Conservation (phyloP, 2,329 filamentous ascomycete genomes). For the Shiraia sp. region DNA sequence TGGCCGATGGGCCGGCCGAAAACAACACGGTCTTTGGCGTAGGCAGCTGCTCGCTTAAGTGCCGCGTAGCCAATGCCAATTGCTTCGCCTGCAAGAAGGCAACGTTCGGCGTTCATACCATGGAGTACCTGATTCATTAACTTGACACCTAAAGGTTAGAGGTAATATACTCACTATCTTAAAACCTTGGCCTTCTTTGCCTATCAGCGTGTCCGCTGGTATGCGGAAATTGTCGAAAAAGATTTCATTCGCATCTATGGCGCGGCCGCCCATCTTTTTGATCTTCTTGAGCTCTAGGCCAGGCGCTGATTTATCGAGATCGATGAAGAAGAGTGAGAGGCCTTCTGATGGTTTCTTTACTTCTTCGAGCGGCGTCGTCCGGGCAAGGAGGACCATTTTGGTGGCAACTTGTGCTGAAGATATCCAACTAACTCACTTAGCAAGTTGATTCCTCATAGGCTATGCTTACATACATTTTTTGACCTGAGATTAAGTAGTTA, state of each 20-base stretch:
- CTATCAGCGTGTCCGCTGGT: constrained; percentile 67
- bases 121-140: constrained; percentile 41
- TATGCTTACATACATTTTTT: constrained; percentile 77
- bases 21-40: constrained; percentile 56
- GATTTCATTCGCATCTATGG: constrained; percentile 83
- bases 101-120: constrained; percentile 56
- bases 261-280: constrained; percentile 82
- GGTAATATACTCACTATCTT: constrained; percentile 58
- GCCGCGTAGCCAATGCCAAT: constrained; percentile 78
- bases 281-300: constrained; percentile 72
- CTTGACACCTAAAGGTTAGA: background rate
- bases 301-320: constrained; percentile 65
- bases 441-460: background rate
- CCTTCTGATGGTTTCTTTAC: constrained; percentile 73
- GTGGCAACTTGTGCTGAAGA: constrained; percentile 79
- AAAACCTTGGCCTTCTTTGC: constrained; percentile 75
- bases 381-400: constrained; percentile 81
- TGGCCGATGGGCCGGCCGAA: constrained; percentile 62
- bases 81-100: constrained; percentile 70
- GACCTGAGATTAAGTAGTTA: constrained; percentile 70
- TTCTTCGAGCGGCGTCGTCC: constrained; percentile 71
- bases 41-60: constrained; percentile 46
- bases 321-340: constrained; percentile 79
- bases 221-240: constrained; percentile 82
- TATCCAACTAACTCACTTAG: constrained; percentile 63